Evolutionary conservation across 192 early-diverging fungal genomes (phyloP).

Genomic region (Gryganskiella cystojenkinii): DNA sequence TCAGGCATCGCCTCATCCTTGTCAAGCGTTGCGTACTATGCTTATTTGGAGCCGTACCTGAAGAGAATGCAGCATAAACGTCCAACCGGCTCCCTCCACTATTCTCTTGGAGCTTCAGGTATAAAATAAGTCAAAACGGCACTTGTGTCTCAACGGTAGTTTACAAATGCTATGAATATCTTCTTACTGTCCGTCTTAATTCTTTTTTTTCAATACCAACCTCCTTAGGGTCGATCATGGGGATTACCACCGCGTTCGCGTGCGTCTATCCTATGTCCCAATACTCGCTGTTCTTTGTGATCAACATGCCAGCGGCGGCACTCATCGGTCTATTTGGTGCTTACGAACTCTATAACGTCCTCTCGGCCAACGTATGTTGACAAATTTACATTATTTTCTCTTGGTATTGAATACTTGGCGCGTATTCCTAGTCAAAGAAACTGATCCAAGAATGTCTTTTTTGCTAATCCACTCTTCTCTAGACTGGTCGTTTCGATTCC

Average conservation of each 20-base stretch:
- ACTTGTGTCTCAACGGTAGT: too few relatives aligned
- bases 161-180: too few relatives aligned
- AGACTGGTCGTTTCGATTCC: slow-evolving; percentile 58
- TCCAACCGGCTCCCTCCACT: slow-evolving; percentile 1
- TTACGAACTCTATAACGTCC: slow-evolving; percentile 59
- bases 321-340: slow-evolving; percentile 58
- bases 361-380: slow-evolving; percentile 28
- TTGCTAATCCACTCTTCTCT: not conserved
- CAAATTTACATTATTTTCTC: not conserved
- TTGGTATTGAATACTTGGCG: not conserved
- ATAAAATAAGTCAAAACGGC: too few relatives aligned
- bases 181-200: too few relatives aligned
- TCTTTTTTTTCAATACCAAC: too few relatives aligned
- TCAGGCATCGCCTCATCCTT: slow-evolving; percentile 53
- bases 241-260: slow-evolving; percentile 61
- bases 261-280: slow-evolving; percentile 53
- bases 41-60: slow-evolving; percentile 51
- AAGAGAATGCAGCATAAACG: slow-evolving; percentile 36
- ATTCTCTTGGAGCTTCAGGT: slow-evolving; percentile 63
- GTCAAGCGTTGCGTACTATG: slow-evolving; percentile 46
- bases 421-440: too few relatives aligned
- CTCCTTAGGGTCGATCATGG: slow-evolving; percentile 54
- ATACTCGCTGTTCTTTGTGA: slow-evolving; percentile 61
- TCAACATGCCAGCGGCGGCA: slow-evolving; percentile 62
- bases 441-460: not conserved